phyloP scores from a whole-genome alignment of 2,329 filamentous ascomycete species.

The Penicillium corylophilum region DNA sequence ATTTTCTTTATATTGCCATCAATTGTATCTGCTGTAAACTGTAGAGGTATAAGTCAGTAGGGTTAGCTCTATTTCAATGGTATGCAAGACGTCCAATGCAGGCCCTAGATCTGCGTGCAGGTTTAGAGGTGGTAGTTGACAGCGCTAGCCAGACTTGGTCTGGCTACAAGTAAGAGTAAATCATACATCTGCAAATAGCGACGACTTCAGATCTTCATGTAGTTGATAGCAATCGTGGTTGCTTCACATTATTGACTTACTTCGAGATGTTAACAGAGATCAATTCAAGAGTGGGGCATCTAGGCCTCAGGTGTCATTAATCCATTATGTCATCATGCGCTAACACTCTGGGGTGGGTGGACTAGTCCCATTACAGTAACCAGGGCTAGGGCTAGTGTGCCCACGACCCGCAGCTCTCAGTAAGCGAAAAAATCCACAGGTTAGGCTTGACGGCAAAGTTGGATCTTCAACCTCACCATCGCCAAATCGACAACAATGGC shows the following conservation, averaged over 20 bases:
- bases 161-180: background rate
- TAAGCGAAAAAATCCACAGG: slow-evolving; percentile 48
- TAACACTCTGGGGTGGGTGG: background rate
- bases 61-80: background rate
- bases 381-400: slow-evolving; percentile 40
- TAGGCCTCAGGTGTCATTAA: background rate
- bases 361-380: slow-evolving; percentile 13
- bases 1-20: background rate
- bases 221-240: background rate
- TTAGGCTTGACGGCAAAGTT: slow-evolving; percentile 30
- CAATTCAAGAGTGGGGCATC: background rate
- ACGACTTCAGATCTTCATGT: background rate
- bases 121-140: background rate
- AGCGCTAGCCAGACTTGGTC: background rate
- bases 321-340: slow-evolving; percentile 3
- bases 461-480: slow-evolving; percentile 41
- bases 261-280: background rate
- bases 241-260: background rate
- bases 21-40: background rate
- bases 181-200: background rate
- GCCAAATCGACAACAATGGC: slow-evolving; percentile 67
- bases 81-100: background rate
- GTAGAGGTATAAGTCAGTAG: background rate
- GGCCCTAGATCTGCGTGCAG: background rate
- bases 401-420: slow-evolving; percentile 27